A percentile compares a stretch with the other conserved stretches of the same genome.
phyloP scores from a whole-genome alignment of 768 basidiomycete genomes.

The Podaxis mareebaensis region DNA sequence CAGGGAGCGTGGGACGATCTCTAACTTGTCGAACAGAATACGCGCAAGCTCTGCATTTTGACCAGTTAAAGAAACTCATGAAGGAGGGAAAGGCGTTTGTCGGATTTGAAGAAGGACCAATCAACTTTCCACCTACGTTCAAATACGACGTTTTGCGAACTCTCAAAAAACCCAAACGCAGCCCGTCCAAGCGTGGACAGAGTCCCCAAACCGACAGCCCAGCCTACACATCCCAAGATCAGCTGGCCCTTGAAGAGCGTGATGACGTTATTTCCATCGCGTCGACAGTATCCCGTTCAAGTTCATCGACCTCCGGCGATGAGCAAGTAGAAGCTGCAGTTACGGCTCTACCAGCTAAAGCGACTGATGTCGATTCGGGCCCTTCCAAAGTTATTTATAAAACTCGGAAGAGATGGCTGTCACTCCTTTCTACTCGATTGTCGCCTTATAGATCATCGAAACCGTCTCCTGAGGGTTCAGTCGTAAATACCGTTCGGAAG shows the following conservation, averaged over 20 bases:
- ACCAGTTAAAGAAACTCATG: slow-evolving; percentile 85
- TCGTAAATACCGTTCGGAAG: slow-evolving; percentile 16
- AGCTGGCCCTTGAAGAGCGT: slow-evolving; percentile 21
- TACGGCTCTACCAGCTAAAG: not conserved
- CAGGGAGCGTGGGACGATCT: not conserved
- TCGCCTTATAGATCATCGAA: not conserved
- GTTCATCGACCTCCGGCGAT: slow-evolving; percentile 4
- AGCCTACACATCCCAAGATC: slow-evolving; percentile 22
- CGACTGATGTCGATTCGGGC: not conserved
- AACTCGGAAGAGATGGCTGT: slow-evolving; percentile 5
- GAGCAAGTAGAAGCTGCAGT: slow-evolving; percentile 30
- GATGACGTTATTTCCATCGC: slow-evolving; percentile 14
- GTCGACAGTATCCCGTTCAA: slow-evolving; percentile 10
- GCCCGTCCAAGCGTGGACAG: slow-evolving; percentile 29
- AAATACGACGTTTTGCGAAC: slow-evolving; percentile 82
- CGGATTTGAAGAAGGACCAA: slow-evolving; percentile 79
- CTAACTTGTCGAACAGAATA: slow-evolving; percentile 54
- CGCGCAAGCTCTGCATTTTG: slow-evolving; percentile 83
- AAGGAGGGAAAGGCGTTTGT: slow-evolving; percentile 61
- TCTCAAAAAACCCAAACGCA: slow-evolving; percentile 49
- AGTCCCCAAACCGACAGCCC: slow-evolving; percentile 14
- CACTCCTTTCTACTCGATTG: slow-evolving; percentile 1
- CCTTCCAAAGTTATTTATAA: not conserved
- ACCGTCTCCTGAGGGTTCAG: slow-evolving; percentile 1
- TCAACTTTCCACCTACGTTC: slow-evolving; percentile 91